Conservation (phyloP, 2,329 filamentous ascomycete genomes). For the Monilinia fructicola region DNA sequence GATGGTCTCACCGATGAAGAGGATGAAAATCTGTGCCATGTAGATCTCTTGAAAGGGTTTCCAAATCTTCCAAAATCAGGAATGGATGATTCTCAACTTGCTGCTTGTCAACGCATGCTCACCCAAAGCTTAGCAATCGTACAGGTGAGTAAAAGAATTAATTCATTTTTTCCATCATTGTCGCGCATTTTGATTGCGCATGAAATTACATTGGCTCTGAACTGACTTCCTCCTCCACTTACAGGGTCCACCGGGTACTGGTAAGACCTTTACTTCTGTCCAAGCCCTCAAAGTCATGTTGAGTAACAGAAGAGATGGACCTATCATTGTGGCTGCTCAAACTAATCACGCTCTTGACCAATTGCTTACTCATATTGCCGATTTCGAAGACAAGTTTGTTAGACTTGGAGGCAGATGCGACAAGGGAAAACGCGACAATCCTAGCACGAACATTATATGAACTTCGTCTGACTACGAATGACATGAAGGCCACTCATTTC, state of each 20-base stretch:
- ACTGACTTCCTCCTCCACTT: background rate
- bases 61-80: slow-evolving; percentile 47
- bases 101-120: slow-evolving; percentile 67
- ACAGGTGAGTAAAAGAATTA: slow-evolving; percentile 47
- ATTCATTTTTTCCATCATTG: background rate
- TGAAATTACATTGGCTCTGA: background rate
- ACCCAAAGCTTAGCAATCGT: slow-evolving; percentile 72
- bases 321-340: slow-evolving; percentile 78
- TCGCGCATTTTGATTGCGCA: slow-evolving; percentile 41
- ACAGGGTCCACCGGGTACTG: slow-evolving; percentile 68
- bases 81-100: slow-evolving; percentile 70
- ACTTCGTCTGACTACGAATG: slow-evolving; percentile 45
- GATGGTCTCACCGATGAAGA: slow-evolving; percentile 22
- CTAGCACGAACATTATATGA: slow-evolving; percentile 66
- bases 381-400: slow-evolving; percentile 61
- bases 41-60: slow-evolving; percentile 57
- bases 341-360: slow-evolving; percentile 92
- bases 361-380: slow-evolving; percentile 51
- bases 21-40: slow-evolving; percentile 43
- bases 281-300: slow-evolving; percentile 66
- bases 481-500: slow-evolving; percentile 35
- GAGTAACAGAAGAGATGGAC: slow-evolving; percentile 60
- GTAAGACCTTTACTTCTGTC: slow-evolving; percentile 82
- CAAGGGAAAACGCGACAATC: slow-evolving; percentile 58
- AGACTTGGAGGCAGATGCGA: slow-evolving; percentile 49